phyloP scores from a whole-genome alignment of 1,284 basidiomycete species.

The Irpex sp. region DNA sequence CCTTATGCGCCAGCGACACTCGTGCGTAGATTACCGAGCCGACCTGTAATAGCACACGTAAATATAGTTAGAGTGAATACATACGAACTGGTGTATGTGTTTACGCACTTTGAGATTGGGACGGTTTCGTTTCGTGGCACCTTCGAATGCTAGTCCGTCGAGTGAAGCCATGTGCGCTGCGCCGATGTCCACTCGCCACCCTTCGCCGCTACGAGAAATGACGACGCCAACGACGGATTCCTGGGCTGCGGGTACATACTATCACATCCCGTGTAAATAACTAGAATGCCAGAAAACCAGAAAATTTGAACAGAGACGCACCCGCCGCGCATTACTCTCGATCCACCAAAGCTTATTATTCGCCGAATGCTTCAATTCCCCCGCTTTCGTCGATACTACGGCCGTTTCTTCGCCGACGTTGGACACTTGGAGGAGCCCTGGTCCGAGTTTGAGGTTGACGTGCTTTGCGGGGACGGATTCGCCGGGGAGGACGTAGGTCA shows the following conservation, averaged over 20 bases:
- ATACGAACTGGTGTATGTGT: background rate
- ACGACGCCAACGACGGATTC: slow-evolving; percentile 77
- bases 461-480: slow-evolving; percentile 63
- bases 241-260: slow-evolving; percentile 81
- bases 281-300: background rate
- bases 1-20: slow-evolving; percentile 79
- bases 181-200: slow-evolving; percentile 80
- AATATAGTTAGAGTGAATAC: background rate
- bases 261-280: slow-evolving; percentile 7
- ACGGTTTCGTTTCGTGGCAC: slow-evolving; percentile 78
- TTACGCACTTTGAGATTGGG: slow-evolving; percentile 71
- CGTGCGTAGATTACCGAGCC: slow-evolving; percentile 78
- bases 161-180: slow-evolving; percentile 70
- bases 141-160: slow-evolving; percentile 81
- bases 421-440: slow-evolving; percentile 56
- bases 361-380: slow-evolving; percentile 58
- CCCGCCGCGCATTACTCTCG: slow-evolving; percentile 71
- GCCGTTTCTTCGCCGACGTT: slow-evolving; percentile 27
- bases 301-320: slow-evolving; percentile 28
- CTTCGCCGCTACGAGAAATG: slow-evolving; percentile 66
- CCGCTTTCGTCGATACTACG: slow-evolving; percentile 63
- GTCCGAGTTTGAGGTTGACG: slow-evolving; percentile 75
- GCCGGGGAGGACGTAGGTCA: slow-evolving; percentile 62
- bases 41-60: slow-evolving; percentile 40
- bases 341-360: slow-evolving; percentile 77